These are phyloP conservation scores for Globisporangium middletonii DNA, from an alignment of 352 stramenopile species.

Conservation along the genomic window DNA sequence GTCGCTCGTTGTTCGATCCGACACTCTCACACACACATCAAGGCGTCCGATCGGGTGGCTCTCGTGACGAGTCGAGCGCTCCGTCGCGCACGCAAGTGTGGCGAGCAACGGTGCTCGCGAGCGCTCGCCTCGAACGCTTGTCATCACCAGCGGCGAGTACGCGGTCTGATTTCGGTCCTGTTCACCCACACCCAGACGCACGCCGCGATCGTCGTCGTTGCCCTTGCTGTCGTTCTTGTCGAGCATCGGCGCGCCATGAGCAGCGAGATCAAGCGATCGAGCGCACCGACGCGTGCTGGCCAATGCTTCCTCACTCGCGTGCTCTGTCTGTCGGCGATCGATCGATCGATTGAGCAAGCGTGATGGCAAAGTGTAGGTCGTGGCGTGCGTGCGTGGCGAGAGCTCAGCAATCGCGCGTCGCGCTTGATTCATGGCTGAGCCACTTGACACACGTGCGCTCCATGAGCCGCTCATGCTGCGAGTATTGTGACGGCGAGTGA, in stretches of 20 bases:
- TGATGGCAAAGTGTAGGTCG: too few relatives aligned
- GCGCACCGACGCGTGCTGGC: background rate
- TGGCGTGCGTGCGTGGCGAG: too few relatives aligned
- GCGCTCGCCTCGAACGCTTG: too few relatives aligned
- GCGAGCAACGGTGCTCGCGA: background rate
- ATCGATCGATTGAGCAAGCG: too few relatives aligned
- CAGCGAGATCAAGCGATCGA: background rate
- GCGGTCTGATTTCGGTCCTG: background rate
- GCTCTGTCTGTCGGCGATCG: too few relatives aligned
- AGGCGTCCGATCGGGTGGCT: constrained; percentile 5
- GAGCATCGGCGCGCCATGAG: background rate
- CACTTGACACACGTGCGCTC: too few relatives aligned
- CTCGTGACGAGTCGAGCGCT: constrained; percentile 6
- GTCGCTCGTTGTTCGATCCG: too few relatives aligned
- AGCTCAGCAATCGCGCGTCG: too few relatives aligned
- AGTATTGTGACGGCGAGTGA: too few relatives aligned
- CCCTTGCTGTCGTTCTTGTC: background rate
- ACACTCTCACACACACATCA: background rate
- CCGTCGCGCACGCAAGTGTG: background rate
- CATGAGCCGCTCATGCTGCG: too few relatives aligned
- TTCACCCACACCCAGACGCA: background rate
- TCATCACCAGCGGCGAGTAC: background rate
- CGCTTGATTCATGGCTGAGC: too few relatives aligned
- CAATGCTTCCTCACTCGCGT: background rate
- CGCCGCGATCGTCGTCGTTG: background rate